These are phyloP conservation scores for Nakazawaea anatomiae DNA, from an alignment of 805 yeast species.

Conservation along the genomic window DNA sequence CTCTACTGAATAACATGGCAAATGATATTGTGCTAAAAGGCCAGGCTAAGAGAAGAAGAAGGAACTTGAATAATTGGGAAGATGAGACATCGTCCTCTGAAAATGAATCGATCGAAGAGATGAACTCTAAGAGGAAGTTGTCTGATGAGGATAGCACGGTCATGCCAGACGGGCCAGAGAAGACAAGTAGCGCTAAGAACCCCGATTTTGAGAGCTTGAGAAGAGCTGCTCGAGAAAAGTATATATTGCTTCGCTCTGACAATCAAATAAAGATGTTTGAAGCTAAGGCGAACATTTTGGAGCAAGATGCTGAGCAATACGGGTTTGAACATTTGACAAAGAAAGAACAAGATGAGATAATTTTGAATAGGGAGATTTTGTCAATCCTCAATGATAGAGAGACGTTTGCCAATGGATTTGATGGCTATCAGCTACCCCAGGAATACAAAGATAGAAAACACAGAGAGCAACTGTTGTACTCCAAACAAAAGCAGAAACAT, in stretches of 20 bases:
- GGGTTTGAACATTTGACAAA: constrained; percentile 50
- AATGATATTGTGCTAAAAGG: not conserved
- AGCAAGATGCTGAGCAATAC: constrained; percentile 39
- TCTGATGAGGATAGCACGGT: no score
- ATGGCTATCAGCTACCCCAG: constrained; percentile 50
- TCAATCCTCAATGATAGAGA: constrained; percentile 34
- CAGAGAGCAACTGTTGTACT: constrained; percentile 44
- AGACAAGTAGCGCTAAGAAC: not conserved
- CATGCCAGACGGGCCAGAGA: not conserved
- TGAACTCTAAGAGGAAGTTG: not conserved
- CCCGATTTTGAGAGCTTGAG: constrained; percentile 27
- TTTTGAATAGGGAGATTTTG: constrained; percentile 43
- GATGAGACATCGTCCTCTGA: not conserved
- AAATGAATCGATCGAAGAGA: not conserved
- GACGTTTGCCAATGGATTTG: constrained; percentile 26
- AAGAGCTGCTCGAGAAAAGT: constrained; percentile 41
- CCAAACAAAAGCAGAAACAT: constrained; percentile 19
- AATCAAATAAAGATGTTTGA: constrained; percentile 36
- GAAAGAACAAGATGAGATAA: constrained; percentile 45
- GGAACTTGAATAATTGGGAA: constrained; percentile 9
- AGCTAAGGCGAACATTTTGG: constrained; percentile 42
- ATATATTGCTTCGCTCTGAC: constrained; percentile 42
- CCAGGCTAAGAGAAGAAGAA: constrained; percentile 11
- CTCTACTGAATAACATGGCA: not conserved
- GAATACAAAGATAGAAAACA: constrained; percentile 52